phyloP scores from a whole-genome alignment of 768 basidiomycete genomes.

The Hypholoma sublateritium region DNA sequence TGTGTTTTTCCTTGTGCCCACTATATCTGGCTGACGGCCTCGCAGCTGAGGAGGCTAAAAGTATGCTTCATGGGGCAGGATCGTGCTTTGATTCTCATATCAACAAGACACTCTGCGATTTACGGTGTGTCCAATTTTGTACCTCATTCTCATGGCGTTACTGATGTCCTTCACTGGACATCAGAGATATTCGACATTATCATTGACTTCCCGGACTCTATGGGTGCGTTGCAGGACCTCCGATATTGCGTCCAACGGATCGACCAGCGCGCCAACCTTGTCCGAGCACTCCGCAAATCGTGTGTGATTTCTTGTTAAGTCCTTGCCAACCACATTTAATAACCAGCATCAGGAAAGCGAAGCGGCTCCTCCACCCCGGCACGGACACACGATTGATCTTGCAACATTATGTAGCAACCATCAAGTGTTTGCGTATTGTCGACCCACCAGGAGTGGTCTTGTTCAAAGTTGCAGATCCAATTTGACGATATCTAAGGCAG shows the following conservation, averaged over 20 bases:
- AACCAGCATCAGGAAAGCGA: conserved; percentile 63
- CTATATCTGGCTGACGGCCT: conserved; percentile 1
- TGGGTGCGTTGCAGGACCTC: conserved; percentile 81
- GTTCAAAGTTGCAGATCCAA: conserved; percentile 92
- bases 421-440: conserved; percentile 84
- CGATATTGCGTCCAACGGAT: conserved; percentile 83
- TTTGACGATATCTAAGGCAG: conserved; percentile 84
- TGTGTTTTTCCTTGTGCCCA: conserved; percentile 1
- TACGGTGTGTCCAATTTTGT: conserved; percentile 52
- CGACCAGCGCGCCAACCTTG: conserved; percentile 75
- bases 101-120: conserved; percentile 85
- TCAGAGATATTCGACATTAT: conserved; percentile 95
- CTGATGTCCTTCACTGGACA: conserved; percentile 38
- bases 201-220: conserved; percentile 89
- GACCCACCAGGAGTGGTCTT: conserved; percentile 93
- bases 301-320: conserved; percentile 33
- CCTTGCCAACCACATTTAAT: background rate
- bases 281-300: conserved; percentile 78
- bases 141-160: background rate
- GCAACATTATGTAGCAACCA: conserved; percentile 87
- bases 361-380: conserved; percentile 91
- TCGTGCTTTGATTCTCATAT: conserved; percentile 90
- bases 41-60: conserved; percentile 67
- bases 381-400: conserved; percentile 93
- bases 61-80: conserved; percentile 74